These are phyloP conservation scores for Penicillium crystallinum DNA, from an alignment of 495 filamentous ascomycete genomes.

Conservation along the genomic window DNA sequence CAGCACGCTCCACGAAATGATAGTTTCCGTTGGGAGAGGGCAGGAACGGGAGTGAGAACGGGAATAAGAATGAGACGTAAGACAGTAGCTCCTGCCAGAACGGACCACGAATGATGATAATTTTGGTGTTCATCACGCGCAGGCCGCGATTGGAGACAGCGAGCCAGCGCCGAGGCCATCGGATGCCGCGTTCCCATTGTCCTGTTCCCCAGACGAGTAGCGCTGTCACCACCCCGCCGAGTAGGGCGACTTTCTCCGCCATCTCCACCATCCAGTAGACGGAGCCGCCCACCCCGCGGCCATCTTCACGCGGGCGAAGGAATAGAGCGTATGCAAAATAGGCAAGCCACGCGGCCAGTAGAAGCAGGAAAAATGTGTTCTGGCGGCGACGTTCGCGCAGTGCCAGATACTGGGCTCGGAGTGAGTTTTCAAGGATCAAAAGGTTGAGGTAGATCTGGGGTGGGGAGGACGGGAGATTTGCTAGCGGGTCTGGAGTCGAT, in stretches of 20 bases:
- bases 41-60: conserved; percentile 62
- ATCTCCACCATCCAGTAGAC: conserved; percentile 95
- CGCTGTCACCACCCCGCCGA: conserved; percentile 78
- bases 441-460: conserved; percentile 99
- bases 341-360: conserved; percentile 71
- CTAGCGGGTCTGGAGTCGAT: conserved; percentile 64
- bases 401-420: conserved; percentile 87
- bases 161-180: conserved; percentile 92
- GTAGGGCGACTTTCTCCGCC: conserved; percentile 77
- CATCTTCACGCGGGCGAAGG: conserved; percentile 84
- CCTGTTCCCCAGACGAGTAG: conserved; percentile 88
- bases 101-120: conserved; percentile 78
- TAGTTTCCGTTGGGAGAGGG: conserved; percentile 58
- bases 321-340: conserved; percentile 86
- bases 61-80: conserved; percentile 68
- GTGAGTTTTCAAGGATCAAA: conserved; percentile 88
- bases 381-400: conserved; percentile 83
- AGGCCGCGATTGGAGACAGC: conserved; percentile 82
- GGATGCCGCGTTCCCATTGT: conserved; percentile 88
- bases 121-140: conserved; percentile 88
- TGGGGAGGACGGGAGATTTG: conserved; percentile 78
- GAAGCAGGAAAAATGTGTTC: conserved; percentile 87
- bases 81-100: conserved; percentile 75
- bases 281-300: conserved; percentile 79
- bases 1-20: conserved; percentile 52